Conservation (phyloP, 2,329 filamentous ascomycete species). For the Verticillium albo-atrum region DNA sequence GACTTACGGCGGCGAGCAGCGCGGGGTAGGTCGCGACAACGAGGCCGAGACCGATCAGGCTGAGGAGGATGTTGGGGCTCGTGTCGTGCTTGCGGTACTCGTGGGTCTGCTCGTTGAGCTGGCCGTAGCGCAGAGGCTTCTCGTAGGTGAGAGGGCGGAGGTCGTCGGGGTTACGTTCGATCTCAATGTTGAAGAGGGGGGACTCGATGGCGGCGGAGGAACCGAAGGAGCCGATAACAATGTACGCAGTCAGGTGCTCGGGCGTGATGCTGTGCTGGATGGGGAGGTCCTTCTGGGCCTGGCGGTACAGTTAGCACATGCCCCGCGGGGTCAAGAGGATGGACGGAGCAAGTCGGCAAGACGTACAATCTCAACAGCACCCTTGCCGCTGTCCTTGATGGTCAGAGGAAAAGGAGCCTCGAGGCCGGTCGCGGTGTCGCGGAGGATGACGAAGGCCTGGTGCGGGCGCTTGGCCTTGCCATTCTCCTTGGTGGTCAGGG, state of each 20-base stretch:
- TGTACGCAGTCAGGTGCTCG: constrained; percentile 68
- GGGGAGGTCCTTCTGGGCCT: constrained; percentile 89
- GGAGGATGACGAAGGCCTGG: constrained; percentile 85
- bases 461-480: constrained; percentile 80
- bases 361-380: constrained; percentile 76
- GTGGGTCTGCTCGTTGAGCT: constrained; percentile 82
- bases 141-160: constrained; percentile 54
- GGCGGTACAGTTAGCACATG: constrained; percentile 10
- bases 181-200: constrained; percentile 64
- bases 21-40: constrained; percentile 71
- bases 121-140: constrained; percentile 75
- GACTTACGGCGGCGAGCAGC: constrained; percentile 64
- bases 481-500: constrained; percentile 75
- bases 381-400: constrained; percentile 86
- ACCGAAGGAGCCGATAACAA: constrained; percentile 86
- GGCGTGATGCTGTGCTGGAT: constrained; percentile 68
- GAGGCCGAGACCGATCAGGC: constrained; percentile 68
- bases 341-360: background rate
- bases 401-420: constrained; percentile 83
- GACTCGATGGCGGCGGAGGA: constrained; percentile 62
- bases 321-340: constrained; percentile 17
- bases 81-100: constrained; percentile 77
- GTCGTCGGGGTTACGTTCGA: constrained; percentile 59
- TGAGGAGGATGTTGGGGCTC: constrained; percentile 77
- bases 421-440: constrained; percentile 62